Evolutionary conservation across 306 rosid genomes (phyloP).

Genomic region (Quercus parvula): DNA sequence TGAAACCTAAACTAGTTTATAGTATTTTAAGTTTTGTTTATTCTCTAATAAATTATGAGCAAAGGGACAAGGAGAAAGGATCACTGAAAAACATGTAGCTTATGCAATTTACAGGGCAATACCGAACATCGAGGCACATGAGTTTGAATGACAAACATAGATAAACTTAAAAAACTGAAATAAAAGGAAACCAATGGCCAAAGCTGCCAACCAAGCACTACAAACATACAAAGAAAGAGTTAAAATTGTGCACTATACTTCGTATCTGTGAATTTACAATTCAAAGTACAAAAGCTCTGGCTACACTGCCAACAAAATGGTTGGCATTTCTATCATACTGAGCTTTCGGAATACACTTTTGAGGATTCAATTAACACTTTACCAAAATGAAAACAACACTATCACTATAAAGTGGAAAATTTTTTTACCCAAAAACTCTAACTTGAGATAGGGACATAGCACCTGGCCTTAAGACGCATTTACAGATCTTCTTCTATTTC

Average conservation of each 20-base stretch:
- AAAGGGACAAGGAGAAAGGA: neutral
- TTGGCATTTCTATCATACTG: conserved; percentile 18
- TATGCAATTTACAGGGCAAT: too few relatives aligned
- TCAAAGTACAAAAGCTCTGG: conserved; percentile 22
- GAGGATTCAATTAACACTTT: neutral
- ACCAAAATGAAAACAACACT: neutral
- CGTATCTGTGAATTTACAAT: conserved; percentile 33
- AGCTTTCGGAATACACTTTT: conserved; percentile 7
- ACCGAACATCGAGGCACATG: neutral
- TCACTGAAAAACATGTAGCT: too few relatives aligned
- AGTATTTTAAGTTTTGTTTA: neutral
- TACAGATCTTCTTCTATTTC: conserved; percentile 15
- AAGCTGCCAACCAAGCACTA: neutral
- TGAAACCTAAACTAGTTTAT: neutral
- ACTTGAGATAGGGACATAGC: conserved; percentile 18
- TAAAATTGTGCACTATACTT: neutral
- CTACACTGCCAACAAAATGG: conserved; percentile 27
- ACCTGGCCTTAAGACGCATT: conserved; percentile 17
- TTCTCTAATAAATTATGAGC: neutral
- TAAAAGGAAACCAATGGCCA: neutral
- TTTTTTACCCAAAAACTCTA: neutral
- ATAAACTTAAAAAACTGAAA: neutral
- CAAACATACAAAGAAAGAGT: neutral
- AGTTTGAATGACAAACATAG: neutral
- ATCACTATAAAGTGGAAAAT: neutral